These are phyloP conservation scores for Ceratorhiza oryzae-sativae DNA, from an alignment of 1,284 basidiomycete genomes.

Conservation along the genomic window DNA sequence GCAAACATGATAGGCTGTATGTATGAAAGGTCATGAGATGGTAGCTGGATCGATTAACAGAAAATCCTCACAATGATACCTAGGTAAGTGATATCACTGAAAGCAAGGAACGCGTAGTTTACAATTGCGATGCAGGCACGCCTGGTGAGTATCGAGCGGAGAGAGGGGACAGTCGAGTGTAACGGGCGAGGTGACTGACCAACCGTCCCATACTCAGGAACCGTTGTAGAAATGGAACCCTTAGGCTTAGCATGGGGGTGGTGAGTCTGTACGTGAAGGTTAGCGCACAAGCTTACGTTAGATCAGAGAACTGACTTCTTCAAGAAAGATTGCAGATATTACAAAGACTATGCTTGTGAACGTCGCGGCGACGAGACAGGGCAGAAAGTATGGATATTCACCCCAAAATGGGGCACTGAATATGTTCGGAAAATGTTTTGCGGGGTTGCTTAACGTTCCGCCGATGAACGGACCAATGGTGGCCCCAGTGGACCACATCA, in stretches of 20 bases:
- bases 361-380: slow-evolving; percentile 29
- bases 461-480: slow-evolving; percentile 42
- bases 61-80: background rate
- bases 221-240: background rate
- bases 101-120: slow-evolving; percentile 35
- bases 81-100: slow-evolving; percentile 26
- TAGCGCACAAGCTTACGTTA: background rate
- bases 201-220: slow-evolving; percentile 5
- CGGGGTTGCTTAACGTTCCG: slow-evolving; percentile 41
- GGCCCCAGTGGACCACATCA: slow-evolving; percentile 41
- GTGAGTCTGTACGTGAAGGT: background rate
- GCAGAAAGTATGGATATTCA: slow-evolving; percentile 44
- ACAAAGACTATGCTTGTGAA: slow-evolving; percentile 15
- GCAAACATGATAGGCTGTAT: slow-evolving; percentile 40
- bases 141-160: slow-evolving; percentile 29
- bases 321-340: background rate
- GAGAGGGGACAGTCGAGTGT: background rate
- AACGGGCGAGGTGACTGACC: background rate
- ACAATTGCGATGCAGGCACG: slow-evolving; percentile 22
- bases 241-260: background rate
- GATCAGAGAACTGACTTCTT: slow-evolving; percentile 25
- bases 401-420: slow-evolving; percentile 42
- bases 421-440: slow-evolving; percentile 36
- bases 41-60: too few relatives aligned
- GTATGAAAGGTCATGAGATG: background rate